Base-by-base conservation (phyloP, 2,329 filamentous ascomycete genomes). In the Calonectria pseudoreteaudii region DNA sequence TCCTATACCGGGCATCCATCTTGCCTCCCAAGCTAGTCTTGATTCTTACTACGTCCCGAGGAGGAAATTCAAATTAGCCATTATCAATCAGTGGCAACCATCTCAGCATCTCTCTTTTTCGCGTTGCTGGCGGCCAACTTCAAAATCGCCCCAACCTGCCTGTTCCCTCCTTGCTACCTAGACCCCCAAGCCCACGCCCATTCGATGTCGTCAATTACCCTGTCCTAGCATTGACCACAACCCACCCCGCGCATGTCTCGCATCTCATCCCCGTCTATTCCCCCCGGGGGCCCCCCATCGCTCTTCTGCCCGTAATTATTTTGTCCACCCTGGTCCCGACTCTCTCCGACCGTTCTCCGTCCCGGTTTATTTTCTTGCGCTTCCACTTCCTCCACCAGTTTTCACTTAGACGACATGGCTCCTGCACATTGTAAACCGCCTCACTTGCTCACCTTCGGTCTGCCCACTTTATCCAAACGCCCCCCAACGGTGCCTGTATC, bases 371-470 rank as follows among this genome's bases (percentile, higher is more conserved):
- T 65, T 41, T 76, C 71, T 74, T 53, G 49, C 68, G 26, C 38
- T 49, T 34, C 34, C 58, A 64, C 60, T 20, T 31, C 41, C 60
- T 49, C 60, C 60, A 31, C 60, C 60, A 31, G 20, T 31, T 23
- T 26, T 23, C 28, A 49, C 60, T 47, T 65, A 28, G 26, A 65
- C 26, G 41, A 16, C 41, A 31, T 49, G 28, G 38, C 41, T 65
- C 28, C 38, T 47, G 60, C 60, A 64, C 26, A 18, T 26, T 5
- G 38, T 34, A 36, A 62, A 56, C 53, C 68, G 69, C 73, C 53
- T 77, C 70, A 77, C 71, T 26, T 71, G 34, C 66, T 73, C 66
- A 77, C 73, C 74, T 71, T 80, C 77, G 73, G 77, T 77, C 76
- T 80, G 64, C 65, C 69, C 71, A 75, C 69, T 72, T 36, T 66